Conservation (phyloP, 106 monocot genomes). For the Dendrobium huoshanense region DNA sequence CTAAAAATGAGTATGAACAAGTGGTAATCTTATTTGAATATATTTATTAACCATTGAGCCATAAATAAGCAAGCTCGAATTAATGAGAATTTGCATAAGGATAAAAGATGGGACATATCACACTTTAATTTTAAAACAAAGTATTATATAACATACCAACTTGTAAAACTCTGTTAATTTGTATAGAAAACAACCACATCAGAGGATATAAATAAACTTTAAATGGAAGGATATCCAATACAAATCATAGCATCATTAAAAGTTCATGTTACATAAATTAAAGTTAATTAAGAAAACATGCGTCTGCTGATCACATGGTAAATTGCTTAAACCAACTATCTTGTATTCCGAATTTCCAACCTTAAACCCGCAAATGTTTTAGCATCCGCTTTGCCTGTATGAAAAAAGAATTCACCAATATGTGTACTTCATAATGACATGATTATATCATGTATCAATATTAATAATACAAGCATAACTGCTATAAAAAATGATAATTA, state of each 20-base stretch:
- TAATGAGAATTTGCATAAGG: no score
- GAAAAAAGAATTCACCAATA: background rate
- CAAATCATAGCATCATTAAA: background rate
- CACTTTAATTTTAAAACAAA: background rate
- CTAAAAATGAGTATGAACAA: no score
- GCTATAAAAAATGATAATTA: no score
- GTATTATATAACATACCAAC: background rate
- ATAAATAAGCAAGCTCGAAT: no score
- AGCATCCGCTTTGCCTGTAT: conserved; percentile 75
- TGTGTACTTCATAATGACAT: background rate
- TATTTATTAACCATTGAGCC: no score
- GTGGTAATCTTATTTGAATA: no score
- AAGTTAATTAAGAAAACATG: conserved; percentile 8
- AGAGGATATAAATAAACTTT: background rate
- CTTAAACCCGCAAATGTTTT: conserved; percentile 71
- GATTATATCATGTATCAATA: background rate
- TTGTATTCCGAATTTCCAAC: conserved; percentile 56
- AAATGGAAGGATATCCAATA: background rate
- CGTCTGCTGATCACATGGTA: conserved; percentile 61
- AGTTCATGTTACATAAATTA: background rate
- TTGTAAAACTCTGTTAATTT: background rate
- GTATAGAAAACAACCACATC: background rate
- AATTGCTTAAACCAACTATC: conserved; percentile 80
- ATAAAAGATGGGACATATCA: no score
- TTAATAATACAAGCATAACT: background rate